Percentiles rank a stretch among this genome's conserved stretches.
Evolutionary conservation across 1,284 basidiomycete species (phyloP).

Genomic region (Microbotryomycetes sp.): DNA sequence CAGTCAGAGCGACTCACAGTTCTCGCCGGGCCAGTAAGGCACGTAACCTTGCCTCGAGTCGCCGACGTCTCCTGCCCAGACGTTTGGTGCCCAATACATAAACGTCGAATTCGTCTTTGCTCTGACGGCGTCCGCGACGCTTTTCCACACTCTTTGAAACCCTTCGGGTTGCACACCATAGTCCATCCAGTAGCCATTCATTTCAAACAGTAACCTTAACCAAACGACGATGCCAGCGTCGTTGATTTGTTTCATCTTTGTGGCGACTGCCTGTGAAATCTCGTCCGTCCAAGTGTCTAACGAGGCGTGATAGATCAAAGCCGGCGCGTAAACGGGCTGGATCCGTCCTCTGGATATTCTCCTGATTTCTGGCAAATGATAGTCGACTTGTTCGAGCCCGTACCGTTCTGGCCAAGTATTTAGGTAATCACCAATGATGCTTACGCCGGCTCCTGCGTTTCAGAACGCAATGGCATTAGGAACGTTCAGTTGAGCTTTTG

Average conservation of each 20-base stretch:
- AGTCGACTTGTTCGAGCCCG: slow-evolving; percentile 22
- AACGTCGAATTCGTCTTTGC: slow-evolving; percentile 27
- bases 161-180: slow-evolving; percentile 28
- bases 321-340: slow-evolving; percentile 30
- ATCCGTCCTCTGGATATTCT: slow-evolving; percentile 12
- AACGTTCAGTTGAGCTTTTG: background rate
- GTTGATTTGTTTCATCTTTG: slow-evolving; percentile 15
- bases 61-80: slow-evolving; percentile 23
- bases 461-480: background rate
- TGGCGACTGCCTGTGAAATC: slow-evolving; percentile 26
- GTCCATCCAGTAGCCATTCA: slow-evolving; percentile 36
- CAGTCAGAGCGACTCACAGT: slow-evolving; percentile 14
- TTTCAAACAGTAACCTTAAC: slow-evolving; percentile 34
- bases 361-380: slow-evolving; percentile 22
- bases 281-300: slow-evolving; percentile 31
- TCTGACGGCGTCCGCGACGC: slow-evolving; percentile 21
- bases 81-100: slow-evolving; percentile 36
- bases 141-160: slow-evolving; percentile 17
- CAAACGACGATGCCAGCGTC: slow-evolving; percentile 28
- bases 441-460: slow-evolving; percentile 3
- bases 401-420: slow-evolving; percentile 19
- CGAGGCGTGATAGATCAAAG: slow-evolving; percentile 26
- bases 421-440: slow-evolving; percentile 33
- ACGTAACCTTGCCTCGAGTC: slow-evolving; percentile 28
- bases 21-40: slow-evolving; percentile 34